Percentiles rank a stretch among this genome's conserved stretches.
These are phyloP conservation scores for Trichophyton rubrum DNA, from an alignment of 2,329 filamentous ascomycete species.

Conservation along the genomic window DNA sequence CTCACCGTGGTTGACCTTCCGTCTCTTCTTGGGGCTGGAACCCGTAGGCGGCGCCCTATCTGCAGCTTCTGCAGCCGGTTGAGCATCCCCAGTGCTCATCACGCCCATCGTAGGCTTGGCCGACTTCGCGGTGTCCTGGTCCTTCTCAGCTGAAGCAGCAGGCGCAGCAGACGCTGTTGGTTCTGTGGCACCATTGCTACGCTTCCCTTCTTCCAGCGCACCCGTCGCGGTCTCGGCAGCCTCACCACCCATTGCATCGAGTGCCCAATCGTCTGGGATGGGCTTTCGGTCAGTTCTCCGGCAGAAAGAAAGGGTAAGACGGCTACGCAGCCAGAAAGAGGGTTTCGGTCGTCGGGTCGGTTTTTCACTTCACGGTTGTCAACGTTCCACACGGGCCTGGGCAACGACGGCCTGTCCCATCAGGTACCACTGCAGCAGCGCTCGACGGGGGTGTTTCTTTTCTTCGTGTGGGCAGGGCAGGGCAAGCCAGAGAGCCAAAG, in stretches of 20 bases:
- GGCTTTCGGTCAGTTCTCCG: conserved; percentile 3
- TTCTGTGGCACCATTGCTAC: conserved; percentile 3
- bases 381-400: conserved; percentile 10
- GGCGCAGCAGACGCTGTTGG: conserved; percentile 3
- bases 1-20: conserved; percentile 83
- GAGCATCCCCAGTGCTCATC: conserved; percentile 20
- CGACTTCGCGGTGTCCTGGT: conserved; percentile 13
- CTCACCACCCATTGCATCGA: conserved; percentile 11
- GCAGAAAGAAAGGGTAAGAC: not conserved
- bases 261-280: conserved; percentile 5
- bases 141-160: conserved; percentile 10
- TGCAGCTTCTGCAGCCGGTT: conserved; percentile 21
- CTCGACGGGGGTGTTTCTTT: not conserved
- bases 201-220: conserved; percentile 13
- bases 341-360: conserved; percentile 4
- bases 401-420: conserved; percentile 8
- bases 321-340: not conserved
- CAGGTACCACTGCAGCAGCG: conserved; percentile 12
- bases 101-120: conserved; percentile 19
- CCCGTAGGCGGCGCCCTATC: conserved; percentile 23
- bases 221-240: conserved; percentile 13
- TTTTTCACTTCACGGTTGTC: conserved; percentile 1
- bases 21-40: conserved; percentile 63
- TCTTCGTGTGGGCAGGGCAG: not conserved
- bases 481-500: not conserved